Percentiles rank a stretch among this genome's conserved stretches.
Conservation (phyloP, 129 eudicot species). For the Flaveria ramosissima region DNA sequence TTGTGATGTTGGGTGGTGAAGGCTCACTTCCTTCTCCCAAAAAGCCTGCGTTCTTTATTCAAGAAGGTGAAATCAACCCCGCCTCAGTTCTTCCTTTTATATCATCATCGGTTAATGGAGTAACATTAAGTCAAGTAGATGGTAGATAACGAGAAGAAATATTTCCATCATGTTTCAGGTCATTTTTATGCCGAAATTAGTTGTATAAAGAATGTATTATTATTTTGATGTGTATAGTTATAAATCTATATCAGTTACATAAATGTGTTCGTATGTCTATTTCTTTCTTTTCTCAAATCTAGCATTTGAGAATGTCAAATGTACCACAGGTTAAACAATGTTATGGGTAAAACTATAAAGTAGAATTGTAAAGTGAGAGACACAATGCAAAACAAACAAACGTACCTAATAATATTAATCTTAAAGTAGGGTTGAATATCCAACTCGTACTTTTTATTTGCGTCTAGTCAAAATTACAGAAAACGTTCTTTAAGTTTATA, state of each 20-base stretch:
- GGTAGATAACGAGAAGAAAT: not conserved
- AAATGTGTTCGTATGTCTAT: not conserved
- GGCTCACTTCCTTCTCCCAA: constrained; percentile 34
- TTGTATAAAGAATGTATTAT: not conserved
- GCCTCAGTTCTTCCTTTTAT: not conserved
- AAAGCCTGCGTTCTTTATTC: constrained; percentile 31
- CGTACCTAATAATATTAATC: too few relatives aligned
- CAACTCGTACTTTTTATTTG: too few relatives aligned
- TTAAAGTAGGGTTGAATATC: too few relatives aligned
- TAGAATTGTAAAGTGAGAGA: too few relatives aligned
- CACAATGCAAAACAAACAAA: too few relatives aligned
- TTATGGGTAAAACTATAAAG: too few relatives aligned
- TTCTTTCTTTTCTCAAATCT: too few relatives aligned
- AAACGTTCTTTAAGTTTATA: too few relatives aligned
- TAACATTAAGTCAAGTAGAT: constrained; percentile 10
- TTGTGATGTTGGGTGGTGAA: constrained; percentile 43
- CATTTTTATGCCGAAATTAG: not conserved
- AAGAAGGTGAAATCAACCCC: not conserved
- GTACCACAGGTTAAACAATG: too few relatives aligned
- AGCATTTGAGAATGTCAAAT: too few relatives aligned
- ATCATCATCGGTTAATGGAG: constrained; percentile 2
- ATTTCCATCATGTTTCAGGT: not conserved
- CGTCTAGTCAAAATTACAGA: too few relatives aligned
- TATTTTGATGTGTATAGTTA: too few relatives aligned
- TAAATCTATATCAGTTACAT: not conserved